Base-by-base conservation (phyloP, 2,329 filamentous ascomycete genomes). In the Alternaria consortialis region DNA sequence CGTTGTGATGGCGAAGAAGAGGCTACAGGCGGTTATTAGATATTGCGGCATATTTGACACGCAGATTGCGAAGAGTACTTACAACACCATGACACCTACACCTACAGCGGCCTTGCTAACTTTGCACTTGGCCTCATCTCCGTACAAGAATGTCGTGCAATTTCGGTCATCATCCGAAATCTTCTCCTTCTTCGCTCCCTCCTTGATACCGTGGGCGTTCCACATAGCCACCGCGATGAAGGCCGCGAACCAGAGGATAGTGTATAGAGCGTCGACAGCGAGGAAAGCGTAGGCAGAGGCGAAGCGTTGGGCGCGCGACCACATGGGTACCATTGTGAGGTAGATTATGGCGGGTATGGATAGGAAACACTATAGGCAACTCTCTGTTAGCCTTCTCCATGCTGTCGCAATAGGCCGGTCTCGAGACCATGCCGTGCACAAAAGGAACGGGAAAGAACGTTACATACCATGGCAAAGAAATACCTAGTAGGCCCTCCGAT, bases 251-350 rank as follows among this genome's bases (percentile, higher is more conserved):
- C 87, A 89, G 39, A 89, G 73, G 9, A 88, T 72, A 67, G 73
- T 68, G 54, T 69, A 87, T 25, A 88, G 68, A 13, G 81, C 74
- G 67, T 89, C 87, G 58, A 89, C 73, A 2, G 80, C 77, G 8
- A 85, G 83, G 70, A 88, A 87, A 53, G 85, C 86, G 70, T 88
- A 88, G 37, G 85, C 84, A 67, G 87, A 88, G 58, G 85, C 84
- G 69, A 89, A 87, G 53, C 83, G 81, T 65, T 81, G 81, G 27
- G 86, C 84, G 63, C 87, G 84, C 25, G 83, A 82, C 84, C 86
- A 89, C 79, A 87, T 85, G 5, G 87, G 87, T 5, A 87, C 84
- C 73, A 86, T 86, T 46, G 84, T 81, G 56, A 87, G 84, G 73
- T 88, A 89, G 58, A 88, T 80, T 36, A 88, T 78, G 29, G 84